A percentile compares a stretch with the other conserved stretches of the same genome.
phyloP scores from a whole-genome alignment of 306 rosid species.

The Gastrolobium villosum region DNA sequence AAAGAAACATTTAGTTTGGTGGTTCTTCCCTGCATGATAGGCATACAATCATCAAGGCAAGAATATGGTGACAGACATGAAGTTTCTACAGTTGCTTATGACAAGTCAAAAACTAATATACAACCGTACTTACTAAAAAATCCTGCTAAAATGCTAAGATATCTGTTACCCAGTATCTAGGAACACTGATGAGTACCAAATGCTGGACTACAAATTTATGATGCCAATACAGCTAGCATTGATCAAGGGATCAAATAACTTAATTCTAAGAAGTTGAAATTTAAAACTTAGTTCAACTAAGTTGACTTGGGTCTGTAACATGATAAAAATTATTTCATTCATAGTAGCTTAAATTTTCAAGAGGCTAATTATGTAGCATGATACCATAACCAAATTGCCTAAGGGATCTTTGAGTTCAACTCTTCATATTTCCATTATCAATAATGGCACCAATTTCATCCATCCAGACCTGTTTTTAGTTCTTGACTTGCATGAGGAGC shows the following conservation, averaged over 20 bases:
- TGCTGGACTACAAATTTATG: constrained; percentile 9
- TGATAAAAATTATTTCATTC: constrained; percentile 20
- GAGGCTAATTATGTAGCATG: constrained; percentile 26
- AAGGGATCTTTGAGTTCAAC: constrained; percentile 35
- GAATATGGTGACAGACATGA: constrained; percentile 45
- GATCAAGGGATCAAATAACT: constrained; percentile 31
- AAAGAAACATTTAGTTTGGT: constrained; percentile 65
- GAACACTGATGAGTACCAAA: constrained; percentile 31
- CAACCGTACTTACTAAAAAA: constrained; percentile 32
- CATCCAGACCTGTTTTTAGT: constrained; percentile 39
- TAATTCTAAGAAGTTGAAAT: constrained; percentile 24
- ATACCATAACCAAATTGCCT: constrained; percentile 26
- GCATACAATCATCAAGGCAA: constrained; percentile 49
- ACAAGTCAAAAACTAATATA: constrained; percentile 15
- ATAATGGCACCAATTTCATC: constrained; percentile 25
- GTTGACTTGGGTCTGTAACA: constrained; percentile 31
- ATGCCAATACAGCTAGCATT: not conserved
- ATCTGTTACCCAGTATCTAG: constrained; percentile 4
- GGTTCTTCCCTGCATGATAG: constrained; percentile 76
- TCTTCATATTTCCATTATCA: constrained; percentile 37
- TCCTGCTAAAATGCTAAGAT: constrained; percentile 28
- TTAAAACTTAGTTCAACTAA: constrained; percentile 27
- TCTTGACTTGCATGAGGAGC: constrained; percentile 34
- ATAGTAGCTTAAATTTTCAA: constrained; percentile 36
- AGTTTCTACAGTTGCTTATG: constrained; percentile 41